Base-by-base conservation (phyloP, 441 rosid species). In the Breynia disticha region DNA sequence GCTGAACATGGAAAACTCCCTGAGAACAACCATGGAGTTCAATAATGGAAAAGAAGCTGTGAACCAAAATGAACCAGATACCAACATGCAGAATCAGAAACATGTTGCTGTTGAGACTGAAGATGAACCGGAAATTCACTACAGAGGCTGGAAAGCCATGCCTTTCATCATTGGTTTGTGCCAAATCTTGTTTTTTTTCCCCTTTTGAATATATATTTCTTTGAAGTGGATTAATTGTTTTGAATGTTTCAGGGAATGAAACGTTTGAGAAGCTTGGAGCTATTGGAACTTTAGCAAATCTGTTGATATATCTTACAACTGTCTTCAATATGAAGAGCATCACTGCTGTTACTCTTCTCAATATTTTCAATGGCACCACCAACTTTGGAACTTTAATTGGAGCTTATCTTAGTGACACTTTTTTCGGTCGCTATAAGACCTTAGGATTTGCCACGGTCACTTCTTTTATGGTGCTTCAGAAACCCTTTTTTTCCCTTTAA, bases 241-340 rank as follows among this genome's bases (percentile, higher is more conserved):
- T 41, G 0, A 15, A 19, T 19, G 5, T 59, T 48, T 4, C 68
- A 76, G 84, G 84, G 55, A 79, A 79, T 19, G 78, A 76, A 57
- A 74, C 79, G n/a, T 79, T 79, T 42, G 84, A 79, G 77, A 79
- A 76, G 76, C 72, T 76, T 1, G 84, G 81, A 48, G 77, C 81
- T 7, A 67, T 74, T 21, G 81, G 84, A 15, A 79, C 84, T 9
- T 46, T 74, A 16, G 56, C 77, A 46, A 79, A 79, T 64, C 71
- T 79, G 20, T 45, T 79, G 62, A 72, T 79, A 60, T 79, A 79
- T 52, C 72, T 79, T 1, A 76, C 81, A 0, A 46, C 69, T 21
- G 79, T 74, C 35, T 76, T 76, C 68, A 74, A 79, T 69, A 62
- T 72, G 77, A 59, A 68, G 57, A 71, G 41, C 61, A 72, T 76